Evolutionary conservation across 805 yeast species (phyloP).

Genomic region (Dipodascopsis uninucleata): DNA sequence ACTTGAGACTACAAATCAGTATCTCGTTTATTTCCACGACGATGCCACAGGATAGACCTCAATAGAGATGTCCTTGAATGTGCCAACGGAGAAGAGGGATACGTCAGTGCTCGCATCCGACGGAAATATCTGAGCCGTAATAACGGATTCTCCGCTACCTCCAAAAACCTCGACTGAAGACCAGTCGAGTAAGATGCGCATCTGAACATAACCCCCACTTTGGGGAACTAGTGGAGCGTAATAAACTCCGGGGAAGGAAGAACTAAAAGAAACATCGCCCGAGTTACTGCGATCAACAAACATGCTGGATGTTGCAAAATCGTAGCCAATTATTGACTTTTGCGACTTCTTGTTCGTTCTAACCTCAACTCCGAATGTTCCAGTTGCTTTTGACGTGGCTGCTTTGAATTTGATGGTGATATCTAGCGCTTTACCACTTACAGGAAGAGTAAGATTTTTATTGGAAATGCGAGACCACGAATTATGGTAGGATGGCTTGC

Average conservation of each 20-base stretch:
- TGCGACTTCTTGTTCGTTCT: not conserved
- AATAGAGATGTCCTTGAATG: not conserved
- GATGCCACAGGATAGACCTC: not conserved
- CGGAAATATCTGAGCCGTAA: conserved; percentile 7
- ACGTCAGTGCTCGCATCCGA: not conserved
- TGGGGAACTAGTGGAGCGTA: not conserved
- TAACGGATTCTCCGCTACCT: not conserved
- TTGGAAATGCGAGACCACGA: not conserved
- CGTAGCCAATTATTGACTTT: conserved; percentile 1
- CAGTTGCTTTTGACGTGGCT: too few relatives aligned
- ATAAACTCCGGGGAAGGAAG: not conserved
- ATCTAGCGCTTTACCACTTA: not conserved
- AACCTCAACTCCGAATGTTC: not conserved
- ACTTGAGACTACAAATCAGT: too few relatives aligned
- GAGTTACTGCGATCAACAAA: conserved; percentile 4
- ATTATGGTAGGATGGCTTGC: too few relatives aligned
- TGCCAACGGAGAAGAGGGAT: conserved; percentile 2
- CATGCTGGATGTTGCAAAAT: not conserved
- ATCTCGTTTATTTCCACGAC: too few relatives aligned
- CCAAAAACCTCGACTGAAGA: conserved; percentile 7
- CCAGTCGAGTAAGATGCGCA: conserved; percentile 4
- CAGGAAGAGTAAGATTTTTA: not conserved
- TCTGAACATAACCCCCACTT: not conserved
- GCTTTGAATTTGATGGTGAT: not conserved
- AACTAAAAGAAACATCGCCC: conserved; percentile 1